A percentile compares a stretch with the other conserved stretches of the same genome.
Conservation (phyloP, 2,329 filamentous ascomycete species). For the Gliomastix tumulicola region DNA sequence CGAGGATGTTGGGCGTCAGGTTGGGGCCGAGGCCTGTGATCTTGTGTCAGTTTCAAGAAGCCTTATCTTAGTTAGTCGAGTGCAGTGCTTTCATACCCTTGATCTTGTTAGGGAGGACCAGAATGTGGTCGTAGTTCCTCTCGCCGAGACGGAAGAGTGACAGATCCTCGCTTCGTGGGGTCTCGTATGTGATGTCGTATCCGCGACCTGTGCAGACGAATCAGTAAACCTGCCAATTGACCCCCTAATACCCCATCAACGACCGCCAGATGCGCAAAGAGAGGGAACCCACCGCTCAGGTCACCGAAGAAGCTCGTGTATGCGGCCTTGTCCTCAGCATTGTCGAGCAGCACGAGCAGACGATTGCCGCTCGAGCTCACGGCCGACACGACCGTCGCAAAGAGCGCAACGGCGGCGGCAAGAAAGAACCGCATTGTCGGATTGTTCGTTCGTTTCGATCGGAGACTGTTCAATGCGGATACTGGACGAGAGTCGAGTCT, state of each 20-base stretch:
- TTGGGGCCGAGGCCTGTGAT: slow-evolving; percentile 80
- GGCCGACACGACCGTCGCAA: slow-evolving; percentile 63
- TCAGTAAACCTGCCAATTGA: slow-evolving; percentile 9
- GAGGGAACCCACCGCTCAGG: slow-evolving; percentile 51
- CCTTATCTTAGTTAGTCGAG: too few relatives aligned
- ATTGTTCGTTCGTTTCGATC: background rate
- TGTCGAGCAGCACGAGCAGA: slow-evolving; percentile 80
- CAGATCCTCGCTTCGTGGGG: slow-evolving; percentile 72
- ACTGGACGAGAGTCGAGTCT: too few relatives aligned
- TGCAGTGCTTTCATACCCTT: too few relatives aligned
- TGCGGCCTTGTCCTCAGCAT: slow-evolving; percentile 68
- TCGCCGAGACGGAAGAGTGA: slow-evolving; percentile 81
- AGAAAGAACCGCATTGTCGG: slow-evolving; percentile 64
- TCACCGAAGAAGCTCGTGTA: slow-evolving; percentile 80
- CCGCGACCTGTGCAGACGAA: slow-evolving; percentile 58
- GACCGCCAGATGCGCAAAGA: slow-evolving; percentile 4
- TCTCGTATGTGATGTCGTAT: slow-evolving; percentile 73
- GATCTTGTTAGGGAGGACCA: slow-evolving; percentile 81
- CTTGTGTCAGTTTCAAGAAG: too few relatives aligned
- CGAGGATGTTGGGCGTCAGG: slow-evolving; percentile 75
- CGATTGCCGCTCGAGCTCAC: slow-evolving; percentile 73
- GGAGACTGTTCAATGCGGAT: too few relatives aligned
- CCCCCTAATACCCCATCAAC: background rate
- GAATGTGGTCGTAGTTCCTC: slow-evolving; percentile 81
- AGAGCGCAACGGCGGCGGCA: slow-evolving; percentile 61